A percentile compares a stretch with the other conserved stretches of the same genome.
Conservation (phyloP, 2,329 filamentous ascomycete species). For the Cladosporium austrohemisphaericum region DNA sequence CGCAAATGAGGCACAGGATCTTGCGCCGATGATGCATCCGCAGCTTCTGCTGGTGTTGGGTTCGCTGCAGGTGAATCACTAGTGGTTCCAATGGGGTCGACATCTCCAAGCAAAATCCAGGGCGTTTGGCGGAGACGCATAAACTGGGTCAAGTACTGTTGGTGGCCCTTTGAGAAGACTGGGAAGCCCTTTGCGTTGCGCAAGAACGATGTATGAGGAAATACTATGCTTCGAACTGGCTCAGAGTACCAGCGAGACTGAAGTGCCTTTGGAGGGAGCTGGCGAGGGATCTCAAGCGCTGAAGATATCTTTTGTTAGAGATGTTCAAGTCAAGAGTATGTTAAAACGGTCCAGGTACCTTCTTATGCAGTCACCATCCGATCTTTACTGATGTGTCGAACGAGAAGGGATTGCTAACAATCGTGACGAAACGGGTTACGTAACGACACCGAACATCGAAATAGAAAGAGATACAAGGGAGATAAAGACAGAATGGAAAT, state of each 20-base stretch:
- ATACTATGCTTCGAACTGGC: slow-evolving; percentile 54
- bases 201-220: slow-evolving; percentile 53
- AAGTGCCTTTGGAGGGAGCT: slow-evolving; percentile 53
- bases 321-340: background rate
- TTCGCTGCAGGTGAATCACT: slow-evolving; percentile 20
- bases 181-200: slow-evolving; percentile 57
- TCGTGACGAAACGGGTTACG: too few relatives aligned
- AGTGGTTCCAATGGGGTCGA: slow-evolving; percentile 45
- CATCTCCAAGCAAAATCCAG: slow-evolving; percentile 58
- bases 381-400: too few relatives aligned
- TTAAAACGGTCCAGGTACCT: background rate
- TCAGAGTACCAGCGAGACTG: slow-evolving; percentile 63
- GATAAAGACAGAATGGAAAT: slow-evolving; percentile 33
- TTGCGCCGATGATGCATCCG: slow-evolving; percentile 44
- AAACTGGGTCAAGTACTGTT: slow-evolving; percentile 54
- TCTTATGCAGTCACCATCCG: too few relatives aligned
- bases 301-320: background rate
- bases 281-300: slow-evolving; percentile 58
- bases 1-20: slow-evolving; percentile 62
- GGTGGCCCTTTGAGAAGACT: slow-evolving; percentile 56
- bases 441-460: too few relatives aligned
- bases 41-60: slow-evolving; percentile 67
- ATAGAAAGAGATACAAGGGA: slow-evolving; percentile 7
- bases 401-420: too few relatives aligned
- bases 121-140: slow-evolving; percentile 56